These are phyloP conservation scores for Fomitopsis palustris DNA, from an alignment of 1,284 basidiomycete genomes.

Conservation along the genomic window DNA sequence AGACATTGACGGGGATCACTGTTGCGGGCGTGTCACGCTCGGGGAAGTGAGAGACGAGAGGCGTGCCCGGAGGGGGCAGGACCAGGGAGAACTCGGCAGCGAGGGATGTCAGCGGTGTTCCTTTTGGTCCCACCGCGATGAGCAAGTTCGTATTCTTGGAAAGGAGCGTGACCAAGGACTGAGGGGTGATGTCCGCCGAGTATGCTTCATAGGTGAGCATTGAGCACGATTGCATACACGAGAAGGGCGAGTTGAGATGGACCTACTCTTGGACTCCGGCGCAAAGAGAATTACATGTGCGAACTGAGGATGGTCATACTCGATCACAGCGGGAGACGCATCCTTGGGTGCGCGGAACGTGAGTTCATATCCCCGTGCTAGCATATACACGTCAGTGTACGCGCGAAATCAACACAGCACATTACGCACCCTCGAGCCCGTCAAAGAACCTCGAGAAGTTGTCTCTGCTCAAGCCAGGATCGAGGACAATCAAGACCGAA, in stretches of 20 bases:
- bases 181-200: conserved; percentile 78
- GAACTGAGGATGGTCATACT: conserved; percentile 73
- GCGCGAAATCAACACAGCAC: too few relatives aligned
- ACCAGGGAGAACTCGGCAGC: conserved; percentile 77
- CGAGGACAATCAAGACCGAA: conserved; percentile 81
- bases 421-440: conserved; percentile 62
- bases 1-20: conserved; percentile 54
- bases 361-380: conserved; percentile 76
- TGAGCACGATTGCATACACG: neutral
- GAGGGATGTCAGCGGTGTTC: conserved; percentile 66
- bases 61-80: conserved; percentile 69
- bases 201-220: conserved; percentile 44
- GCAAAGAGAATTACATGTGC: conserved; percentile 84
- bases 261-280: conserved; percentile 77
- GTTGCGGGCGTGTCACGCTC: conserved; percentile 55
- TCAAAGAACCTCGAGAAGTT: conserved; percentile 82
- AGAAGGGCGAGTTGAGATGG: neutral
- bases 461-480: conserved; percentile 58
- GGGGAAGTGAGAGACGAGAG: conserved; percentile 75
- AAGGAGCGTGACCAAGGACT: conserved; percentile 75
- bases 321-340: conserved; percentile 57
- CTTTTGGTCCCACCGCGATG: conserved; percentile 73
- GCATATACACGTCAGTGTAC: neutral
- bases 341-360: conserved; percentile 82
- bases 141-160: conserved; percentile 80